A percentile compares a stretch with the other conserved stretches of the same genome.
phyloP scores from a whole-genome alignment of 2,329 filamentous ascomycete genomes.

The Paradendryphiella salina region DNA sequence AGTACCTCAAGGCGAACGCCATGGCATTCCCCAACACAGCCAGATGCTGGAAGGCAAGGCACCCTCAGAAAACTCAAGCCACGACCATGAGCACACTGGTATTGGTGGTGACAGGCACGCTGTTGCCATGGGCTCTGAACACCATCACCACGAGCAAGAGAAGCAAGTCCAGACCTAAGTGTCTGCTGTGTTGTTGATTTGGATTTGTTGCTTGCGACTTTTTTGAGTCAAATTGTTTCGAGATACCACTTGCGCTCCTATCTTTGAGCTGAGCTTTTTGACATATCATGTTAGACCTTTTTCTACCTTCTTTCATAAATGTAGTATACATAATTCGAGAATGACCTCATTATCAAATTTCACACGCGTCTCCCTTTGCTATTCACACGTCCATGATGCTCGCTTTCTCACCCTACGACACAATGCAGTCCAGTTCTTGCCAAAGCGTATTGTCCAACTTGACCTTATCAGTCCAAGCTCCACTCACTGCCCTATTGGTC shows the following conservation, averaged over 20 bases:
- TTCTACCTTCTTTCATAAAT: conserved; percentile 6
- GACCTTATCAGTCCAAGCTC: conserved; percentile 24
- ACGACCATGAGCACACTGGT: conserved; percentile 54
- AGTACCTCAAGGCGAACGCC: conserved; percentile 66
- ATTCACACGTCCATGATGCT: background rate
- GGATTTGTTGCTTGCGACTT: conserved; percentile 13
- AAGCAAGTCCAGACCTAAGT: conserved; percentile 21
- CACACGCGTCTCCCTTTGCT: background rate
- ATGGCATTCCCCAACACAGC: conserved; percentile 72
- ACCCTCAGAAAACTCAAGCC: conserved; percentile 50
- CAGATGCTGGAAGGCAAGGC: conserved; percentile 64
- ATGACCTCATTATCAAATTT: conserved; percentile 6
- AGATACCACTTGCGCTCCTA: conserved; percentile 38
- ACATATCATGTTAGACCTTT: conserved; percentile 10
- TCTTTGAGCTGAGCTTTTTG: conserved; percentile 26
- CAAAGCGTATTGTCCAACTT: conserved; percentile 4
- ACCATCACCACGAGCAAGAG: conserved; percentile 50
- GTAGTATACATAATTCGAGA: conserved; percentile 22
- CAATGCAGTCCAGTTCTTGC: background rate
- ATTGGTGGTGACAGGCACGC: conserved; percentile 59
- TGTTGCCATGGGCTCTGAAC: conserved; percentile 51
- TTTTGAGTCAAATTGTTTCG: conserved; percentile 31
- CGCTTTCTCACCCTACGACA: too few species aligned
- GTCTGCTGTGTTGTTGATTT: conserved; percentile 15
- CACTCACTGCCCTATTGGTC: conserved; percentile 2